These are phyloP conservation scores for Volvariella volvacea DNA, from an alignment of 1,284 basidiomycete genomes.

Conservation along the genomic window DNA sequence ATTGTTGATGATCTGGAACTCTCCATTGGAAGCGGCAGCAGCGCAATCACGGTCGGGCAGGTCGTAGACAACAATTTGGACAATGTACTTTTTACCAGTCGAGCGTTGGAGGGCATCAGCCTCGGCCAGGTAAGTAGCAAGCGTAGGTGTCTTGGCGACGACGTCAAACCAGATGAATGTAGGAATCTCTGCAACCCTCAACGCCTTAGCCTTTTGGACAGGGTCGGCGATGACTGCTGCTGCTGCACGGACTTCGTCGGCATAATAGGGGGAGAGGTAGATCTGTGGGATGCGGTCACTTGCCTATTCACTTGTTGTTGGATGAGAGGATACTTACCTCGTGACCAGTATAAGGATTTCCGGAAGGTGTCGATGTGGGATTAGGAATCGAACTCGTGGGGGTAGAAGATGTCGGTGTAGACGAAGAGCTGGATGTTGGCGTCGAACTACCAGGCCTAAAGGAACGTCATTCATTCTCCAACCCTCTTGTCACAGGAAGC, in stretches of 20 bases:
- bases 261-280: constrained; percentile 48
- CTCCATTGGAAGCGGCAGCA: constrained; percentile 58
- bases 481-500: not conserved
- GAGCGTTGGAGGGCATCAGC: constrained; percentile 35
- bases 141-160: constrained; percentile 41
- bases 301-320: not conserved
- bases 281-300: constrained; percentile 20
- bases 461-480: constrained; percentile 5
- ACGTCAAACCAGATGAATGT: constrained; percentile 58
- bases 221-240: constrained; percentile 43
- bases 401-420: constrained; percentile 14
- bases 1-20: constrained; percentile 50
- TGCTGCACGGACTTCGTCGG: constrained; percentile 42
- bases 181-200: constrained; percentile 47
- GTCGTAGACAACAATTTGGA: constrained; percentile 61
- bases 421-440: constrained; percentile 14
- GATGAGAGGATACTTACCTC: constrained; percentile 20
- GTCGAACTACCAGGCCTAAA: constrained; percentile 22
- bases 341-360: constrained; percentile 47
- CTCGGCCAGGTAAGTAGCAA: constrained; percentile 50
- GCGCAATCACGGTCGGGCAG: constrained; percentile 60
- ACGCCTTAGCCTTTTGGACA: constrained; percentile 40
- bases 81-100: constrained; percentile 42
- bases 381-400: constrained; percentile 18
- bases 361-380: constrained; percentile 23